Conservation (phyloP, 1,284 basidiomycete genomes). For the Irpex lacteus region DNA sequence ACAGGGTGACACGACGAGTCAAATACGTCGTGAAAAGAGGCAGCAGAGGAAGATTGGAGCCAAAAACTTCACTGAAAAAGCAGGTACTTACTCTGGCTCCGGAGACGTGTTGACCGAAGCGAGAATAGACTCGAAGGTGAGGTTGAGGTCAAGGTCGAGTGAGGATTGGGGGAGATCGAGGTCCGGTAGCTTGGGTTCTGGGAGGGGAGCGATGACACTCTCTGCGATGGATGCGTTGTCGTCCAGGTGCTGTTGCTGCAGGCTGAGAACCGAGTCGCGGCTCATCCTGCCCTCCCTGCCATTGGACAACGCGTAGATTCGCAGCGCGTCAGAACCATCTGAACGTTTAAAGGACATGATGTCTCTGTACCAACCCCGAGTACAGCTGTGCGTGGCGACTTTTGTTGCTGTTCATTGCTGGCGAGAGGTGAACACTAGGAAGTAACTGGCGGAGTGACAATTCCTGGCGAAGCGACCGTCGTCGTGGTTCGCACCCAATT, state of each 20-base stretch:
- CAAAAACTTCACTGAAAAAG: background rate
- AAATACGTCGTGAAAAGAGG: background rate
- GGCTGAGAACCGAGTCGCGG: slow-evolving; percentile 5
- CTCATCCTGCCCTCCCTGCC: slow-evolving; percentile 9
- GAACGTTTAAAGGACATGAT: slow-evolving; percentile 4
- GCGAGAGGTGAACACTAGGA: background rate
- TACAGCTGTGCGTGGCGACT: slow-evolving; percentile 11
- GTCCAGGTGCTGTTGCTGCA: background rate
- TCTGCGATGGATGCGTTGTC: slow-evolving; percentile 13
- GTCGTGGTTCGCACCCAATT: background rate
- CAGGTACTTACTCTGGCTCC: slow-evolving; percentile 33
- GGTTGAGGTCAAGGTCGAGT: slow-evolving; percentile 47
- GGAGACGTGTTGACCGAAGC: slow-evolving; percentile 9
- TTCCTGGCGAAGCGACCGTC: background rate
- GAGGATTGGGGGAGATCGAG: slow-evolving; percentile 52
- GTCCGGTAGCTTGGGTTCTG: slow-evolving; percentile 29
- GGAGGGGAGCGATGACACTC: slow-evolving; percentile 11
- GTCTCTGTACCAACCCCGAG: slow-evolving; percentile 16
- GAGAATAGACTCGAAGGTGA: slow-evolving; percentile 50
- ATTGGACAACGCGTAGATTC: slow-evolving; percentile 6
- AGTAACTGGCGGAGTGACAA: background rate
- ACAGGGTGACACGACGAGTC: background rate
- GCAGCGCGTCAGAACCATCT: slow-evolving; percentile 14
- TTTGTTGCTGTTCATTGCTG: slow-evolving; percentile 8
- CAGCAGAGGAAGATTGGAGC: background rate